Base-by-base conservation (phyloP, 78 protist genomes). In the Blattamonas nauphoetae region DNA sequence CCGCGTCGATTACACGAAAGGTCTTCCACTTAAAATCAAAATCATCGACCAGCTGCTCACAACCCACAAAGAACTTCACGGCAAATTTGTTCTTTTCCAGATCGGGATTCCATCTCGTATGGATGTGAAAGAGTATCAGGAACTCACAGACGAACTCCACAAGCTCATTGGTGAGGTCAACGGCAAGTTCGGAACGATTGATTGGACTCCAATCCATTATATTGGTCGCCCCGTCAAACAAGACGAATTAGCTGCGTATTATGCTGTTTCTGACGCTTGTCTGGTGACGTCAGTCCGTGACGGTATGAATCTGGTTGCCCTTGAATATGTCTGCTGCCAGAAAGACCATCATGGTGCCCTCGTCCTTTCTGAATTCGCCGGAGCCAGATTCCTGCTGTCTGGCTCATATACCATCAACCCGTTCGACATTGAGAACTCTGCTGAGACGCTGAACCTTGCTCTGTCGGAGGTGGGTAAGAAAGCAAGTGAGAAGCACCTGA, bases 271-370 rank as follows among this genome's bases (percentile, higher is more conserved):
- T 5, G 35, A 5, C 45, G 92, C 92, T 2, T 63, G 85, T 6
- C 35, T 95, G 2, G 87, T 95, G 41, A 92, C 96, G 2, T 94
- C 96, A 41, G 85, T 94, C 41, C 88, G 97, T 1, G 97, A 95
- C 55, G 97, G 97, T 29, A 94, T 94, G 97, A 94, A 94, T 63
- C 41, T 92, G 11, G 95, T 93, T 2, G 91, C 96, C 21, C 92
- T 86, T 46, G 97, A 95, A 87, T 95, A 87, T 85, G 45, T 94
- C 64, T 94, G 89, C 2, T 91, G 93, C 84, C 97, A 95, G 89
- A 41, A 90, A 11, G 90, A 78, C 32, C 89, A 88, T 29, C 84
- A 88, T 44, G 93, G 95, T 36, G 91, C 87, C 21, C 82, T 94
- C 41, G 45, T 90, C 46, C 86, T 90, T 29, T 90, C 92, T 3